Conservation (phyloP, 495 filamentous ascomycete species). For the Terfezia boudieri region DNA sequence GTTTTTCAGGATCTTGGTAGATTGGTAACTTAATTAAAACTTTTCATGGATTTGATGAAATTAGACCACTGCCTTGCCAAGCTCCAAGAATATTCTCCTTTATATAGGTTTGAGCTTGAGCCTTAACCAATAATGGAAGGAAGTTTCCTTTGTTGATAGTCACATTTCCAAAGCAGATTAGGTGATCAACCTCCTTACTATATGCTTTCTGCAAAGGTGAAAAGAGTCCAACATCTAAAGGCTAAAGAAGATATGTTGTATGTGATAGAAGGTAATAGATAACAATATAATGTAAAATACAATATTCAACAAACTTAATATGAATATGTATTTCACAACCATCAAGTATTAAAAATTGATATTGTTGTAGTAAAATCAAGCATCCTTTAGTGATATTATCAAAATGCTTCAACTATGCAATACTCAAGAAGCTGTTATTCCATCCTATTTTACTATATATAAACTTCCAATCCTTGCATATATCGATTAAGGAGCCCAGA, state of each 20-base stretch:
- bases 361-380: too few species aligned
- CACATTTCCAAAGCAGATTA: neutral
- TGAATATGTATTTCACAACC: constrained; percentile 5
- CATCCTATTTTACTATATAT: constrained; percentile 10
- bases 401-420: constrained; percentile 15
- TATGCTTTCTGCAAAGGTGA: constrained; percentile 1
- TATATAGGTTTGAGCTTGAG: neutral
- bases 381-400: neutral
- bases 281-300: constrained; percentile 3
- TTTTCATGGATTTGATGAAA: neutral
- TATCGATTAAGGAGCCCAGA: neutral
- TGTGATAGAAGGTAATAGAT: constrained; percentile 4
- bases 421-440: constrained; percentile 11
- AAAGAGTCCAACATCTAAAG: constrained; percentile 5
- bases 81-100: neutral
- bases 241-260: constrained; percentile 5
- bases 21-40: neutral
- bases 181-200: constrained; percentile 2
- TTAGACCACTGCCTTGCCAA: neutral
- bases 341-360: constrained; percentile 2
- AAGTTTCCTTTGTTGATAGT: neutral
- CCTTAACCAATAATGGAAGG: neutral
- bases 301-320: constrained; percentile 7
- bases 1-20: too few species aligned
- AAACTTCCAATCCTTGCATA: neutral